phyloP scores from a whole-genome alignment of 495 filamentous ascomycete species.

The Sordaria brevicollis region DNA sequence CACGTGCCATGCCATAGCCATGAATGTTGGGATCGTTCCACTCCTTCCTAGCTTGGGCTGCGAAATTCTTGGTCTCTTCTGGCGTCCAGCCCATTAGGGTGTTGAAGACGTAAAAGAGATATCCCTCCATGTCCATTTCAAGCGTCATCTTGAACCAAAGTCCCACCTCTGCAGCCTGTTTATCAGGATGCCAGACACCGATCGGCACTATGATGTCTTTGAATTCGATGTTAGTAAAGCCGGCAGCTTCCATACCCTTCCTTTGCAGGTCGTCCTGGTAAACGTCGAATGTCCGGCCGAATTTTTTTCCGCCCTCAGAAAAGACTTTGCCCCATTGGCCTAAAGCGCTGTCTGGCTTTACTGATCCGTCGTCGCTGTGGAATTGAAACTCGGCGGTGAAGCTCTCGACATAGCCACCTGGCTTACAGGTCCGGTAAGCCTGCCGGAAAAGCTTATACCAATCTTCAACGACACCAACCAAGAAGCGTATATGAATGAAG shows the following conservation, averaged over 20 bases:
- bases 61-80: constrained; percentile 2
- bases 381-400: constrained; percentile 13
- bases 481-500: constrained; percentile 44
- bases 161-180: constrained; percentile 2
- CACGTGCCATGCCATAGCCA: not conserved
- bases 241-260: constrained; percentile 27
- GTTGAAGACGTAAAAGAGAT: not conserved
- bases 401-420: constrained; percentile 10
- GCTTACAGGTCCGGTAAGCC: constrained; percentile 12
- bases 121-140: not conserved
- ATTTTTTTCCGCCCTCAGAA: constrained; percentile 9
- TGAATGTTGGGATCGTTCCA: not conserved
- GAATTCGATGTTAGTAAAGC: constrained; percentile 17
- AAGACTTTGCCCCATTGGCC: not conserved
- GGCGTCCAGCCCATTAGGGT: constrained; percentile 6
- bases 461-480: constrained; percentile 38
- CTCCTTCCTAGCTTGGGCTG: not conserved
- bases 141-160: not conserved
- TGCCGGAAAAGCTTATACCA: constrained; percentile 37
- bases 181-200: not conserved
- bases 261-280: constrained; percentile 19
- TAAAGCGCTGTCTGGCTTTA: not conserved
- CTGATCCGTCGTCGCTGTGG: not conserved
- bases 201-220: constrained; percentile 5
- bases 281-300: constrained; percentile 8